Percentiles rank a stretch among this genome's conserved stretches.
These are phyloP conservation scores for Kockiozyma suomiensis DNA, from an alignment of 805 yeast genomes.

Conservation along the genomic window DNA sequence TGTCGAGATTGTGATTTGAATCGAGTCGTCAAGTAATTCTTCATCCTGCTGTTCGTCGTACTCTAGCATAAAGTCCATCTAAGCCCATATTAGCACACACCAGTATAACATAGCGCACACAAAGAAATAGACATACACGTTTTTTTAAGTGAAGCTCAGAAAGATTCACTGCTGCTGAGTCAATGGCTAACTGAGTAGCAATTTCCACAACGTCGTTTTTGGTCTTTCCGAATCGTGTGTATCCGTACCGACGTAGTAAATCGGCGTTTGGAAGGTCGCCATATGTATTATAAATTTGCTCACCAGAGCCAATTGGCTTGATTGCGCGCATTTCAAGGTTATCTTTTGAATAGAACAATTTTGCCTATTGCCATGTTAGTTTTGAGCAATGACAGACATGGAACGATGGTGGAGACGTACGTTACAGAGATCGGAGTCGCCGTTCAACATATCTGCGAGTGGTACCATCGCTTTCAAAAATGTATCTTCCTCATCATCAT, in stretches of 20 bases:
- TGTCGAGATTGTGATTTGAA: constrained; percentile 22
- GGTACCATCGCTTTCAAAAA: constrained; percentile 85
- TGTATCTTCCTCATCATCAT: constrained; percentile 40
- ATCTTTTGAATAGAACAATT: constrained; percentile 37
- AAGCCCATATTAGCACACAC: too few species aligned
- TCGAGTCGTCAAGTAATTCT: constrained; percentile 25
- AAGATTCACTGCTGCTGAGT: constrained; percentile 41
- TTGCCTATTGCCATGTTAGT: constrained; percentile 39
- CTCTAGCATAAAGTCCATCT: constrained; percentile 22
- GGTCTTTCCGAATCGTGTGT: constrained; percentile 53
- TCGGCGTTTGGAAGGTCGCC: constrained; percentile 94
- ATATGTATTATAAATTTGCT: constrained; percentile 84
- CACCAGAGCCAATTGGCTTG: constrained; percentile 59
- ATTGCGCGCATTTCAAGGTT: constrained; percentile 72
- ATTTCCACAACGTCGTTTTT: constrained; percentile 76
- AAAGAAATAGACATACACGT: constrained; percentile 5
- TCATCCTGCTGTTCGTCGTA: constrained; percentile 29
- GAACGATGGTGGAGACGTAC: constrained; percentile 50
- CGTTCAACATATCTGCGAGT: constrained; percentile 85
- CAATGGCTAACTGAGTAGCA: constrained; percentile 49
- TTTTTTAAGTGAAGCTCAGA: constrained; percentile 23
- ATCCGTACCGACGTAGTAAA: constrained; percentile 85
- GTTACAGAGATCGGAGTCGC: constrained; percentile 75
- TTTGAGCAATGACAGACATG: background rate
- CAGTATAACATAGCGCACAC: background rate